phyloP scores from a whole-genome alignment of 805 yeast species.

The Schwanniomyces yamadae region DNA sequence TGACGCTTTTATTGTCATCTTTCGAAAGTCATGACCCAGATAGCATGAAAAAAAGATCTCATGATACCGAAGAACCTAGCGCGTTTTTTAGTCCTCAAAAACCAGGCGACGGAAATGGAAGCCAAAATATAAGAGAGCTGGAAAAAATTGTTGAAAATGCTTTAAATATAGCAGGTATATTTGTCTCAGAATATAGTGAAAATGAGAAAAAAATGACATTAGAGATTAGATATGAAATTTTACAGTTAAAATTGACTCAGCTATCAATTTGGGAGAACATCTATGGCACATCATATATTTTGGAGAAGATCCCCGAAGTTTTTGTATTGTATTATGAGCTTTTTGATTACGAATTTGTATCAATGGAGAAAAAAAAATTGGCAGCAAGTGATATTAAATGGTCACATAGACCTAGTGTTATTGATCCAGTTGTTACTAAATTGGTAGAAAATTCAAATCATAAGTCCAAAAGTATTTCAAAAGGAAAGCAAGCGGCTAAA shows the following conservation, averaged over 20 bases:
- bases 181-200: slow-evolving; percentile 26
- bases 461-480: neutral
- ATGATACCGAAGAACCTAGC: slow-evolving; percentile 1
- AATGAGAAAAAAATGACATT: slow-evolving; percentile 22
- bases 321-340: slow-evolving; percentile 57
- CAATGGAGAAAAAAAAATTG: slow-evolving; percentile 4
- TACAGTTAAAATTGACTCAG: slow-evolving; percentile 74
- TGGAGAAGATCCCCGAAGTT: slow-evolving; percentile 65
- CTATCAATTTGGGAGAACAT: slow-evolving; percentile 64
- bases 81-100: neutral
- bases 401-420: slow-evolving; percentile 43
- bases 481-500: slow-evolving; percentile 15
- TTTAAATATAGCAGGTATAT: slow-evolving; percentile 41
- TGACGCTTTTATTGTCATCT: slow-evolving; percentile 62
- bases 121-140: slow-evolving; percentile 37
- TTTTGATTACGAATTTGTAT: slow-evolving; percentile 33
- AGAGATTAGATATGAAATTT: slow-evolving; percentile 46
- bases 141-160: slow-evolving; percentile 57
- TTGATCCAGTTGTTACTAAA: slow-evolving; percentile 25
- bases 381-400: slow-evolving; percentile 22
- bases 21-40: slow-evolving; percentile 44
- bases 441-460: slow-evolving; percentile 4
- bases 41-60: slow-evolving; percentile 4
- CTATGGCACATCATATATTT: slow-evolving; percentile 54
- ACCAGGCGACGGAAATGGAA: slow-evolving; percentile 3